Base-by-base conservation (phyloP, 164 flowering plant species). In the Hamamelis virginiana region DNA sequence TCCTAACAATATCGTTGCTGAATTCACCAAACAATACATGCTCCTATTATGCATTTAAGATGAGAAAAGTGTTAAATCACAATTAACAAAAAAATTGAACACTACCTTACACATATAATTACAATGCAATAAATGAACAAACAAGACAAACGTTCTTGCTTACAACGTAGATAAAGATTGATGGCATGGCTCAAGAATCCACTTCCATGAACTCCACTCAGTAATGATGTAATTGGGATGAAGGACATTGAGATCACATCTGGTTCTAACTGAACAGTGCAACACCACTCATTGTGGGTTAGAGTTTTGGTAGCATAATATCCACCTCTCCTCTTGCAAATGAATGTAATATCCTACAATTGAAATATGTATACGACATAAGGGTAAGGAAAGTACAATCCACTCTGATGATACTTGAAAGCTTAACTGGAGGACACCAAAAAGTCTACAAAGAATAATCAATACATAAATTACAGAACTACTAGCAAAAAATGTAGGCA, bases 181-280 rank as follows among this genome's bases (percentile, higher is more conserved):
- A 78, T 78, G 73, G 81, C 81, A 75, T 79, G 82, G 46, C 61
- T 79, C 38, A 79, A 51, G 60, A 69, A 75, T 58, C 79, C 82
- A 59, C 79, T 75, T 38, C 82, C 82, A 59, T 69, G 38, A 53
- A 79, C 33, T 43, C 82, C 82, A 67, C 69, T 69, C 58, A 79
- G 65, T 26, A 79, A 55, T 10, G 82, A 79, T 28, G 79, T 46
- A 18, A 79, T 79, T 13, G 82, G 82, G 43, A 79, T 50, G 25
- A 79, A 70, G 22, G 76, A 62, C 79, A 76, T 76, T 55, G 82
- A 72, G 56, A 79, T 72, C 10, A 75, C 74, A 58, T 79, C 82
- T 52, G 82, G 82, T 21, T 75, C 66, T 21, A 25, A 46, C 46
- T 64, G 69, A 23, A 79, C 79, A 25, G 77, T 65, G n/a, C 50